Conservation (phyloP, 495 filamentous ascomycete genomes). For the Letharia lupina region DNA sequence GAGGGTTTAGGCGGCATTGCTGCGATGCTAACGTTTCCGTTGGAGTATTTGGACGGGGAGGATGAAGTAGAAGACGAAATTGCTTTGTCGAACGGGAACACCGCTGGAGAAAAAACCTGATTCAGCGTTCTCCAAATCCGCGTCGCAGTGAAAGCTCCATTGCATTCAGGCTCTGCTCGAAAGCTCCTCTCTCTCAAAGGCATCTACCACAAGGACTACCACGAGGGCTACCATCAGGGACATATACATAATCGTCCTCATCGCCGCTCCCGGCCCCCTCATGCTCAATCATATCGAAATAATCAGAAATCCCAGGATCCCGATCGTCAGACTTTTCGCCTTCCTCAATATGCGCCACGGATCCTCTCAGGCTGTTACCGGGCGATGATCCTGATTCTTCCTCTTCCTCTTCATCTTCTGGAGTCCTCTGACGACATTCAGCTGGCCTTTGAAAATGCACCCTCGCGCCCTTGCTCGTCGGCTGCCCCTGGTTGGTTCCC, state of each 20-base stretch:
- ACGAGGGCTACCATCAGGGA: not conserved
- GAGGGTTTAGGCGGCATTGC: conserved; percentile 83
- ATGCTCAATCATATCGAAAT: not conserved
- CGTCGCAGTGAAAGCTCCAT: not conserved
- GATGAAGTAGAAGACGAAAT: conserved; percentile 39
- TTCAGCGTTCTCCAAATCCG: not conserved
- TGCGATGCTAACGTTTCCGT: conserved; percentile 81
- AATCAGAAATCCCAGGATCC: not conserved
- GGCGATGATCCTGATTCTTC: not conserved
- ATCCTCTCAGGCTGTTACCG: not conserved
- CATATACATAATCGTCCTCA: not conserved
- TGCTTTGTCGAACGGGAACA: conserved; percentile 1
- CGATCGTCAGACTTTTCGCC: not conserved
- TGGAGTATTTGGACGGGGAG: conserved; percentile 63
- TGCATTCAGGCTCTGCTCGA: not conserved
- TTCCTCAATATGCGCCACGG: not conserved
- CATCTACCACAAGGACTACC: not conserved
- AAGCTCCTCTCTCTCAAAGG: not conserved
- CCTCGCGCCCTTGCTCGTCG: not conserved
- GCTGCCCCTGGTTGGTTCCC: not conserved
- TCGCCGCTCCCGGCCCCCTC: not conserved
- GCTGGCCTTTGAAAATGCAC: not conserved
- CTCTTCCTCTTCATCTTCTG: not conserved
- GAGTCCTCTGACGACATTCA: not conserved
- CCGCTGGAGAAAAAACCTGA: conserved; percentile 2